Conservation (phyloP, 225 moss, liverwort and hornwort species). For the Pseudisothecium myosuroides region DNA sequence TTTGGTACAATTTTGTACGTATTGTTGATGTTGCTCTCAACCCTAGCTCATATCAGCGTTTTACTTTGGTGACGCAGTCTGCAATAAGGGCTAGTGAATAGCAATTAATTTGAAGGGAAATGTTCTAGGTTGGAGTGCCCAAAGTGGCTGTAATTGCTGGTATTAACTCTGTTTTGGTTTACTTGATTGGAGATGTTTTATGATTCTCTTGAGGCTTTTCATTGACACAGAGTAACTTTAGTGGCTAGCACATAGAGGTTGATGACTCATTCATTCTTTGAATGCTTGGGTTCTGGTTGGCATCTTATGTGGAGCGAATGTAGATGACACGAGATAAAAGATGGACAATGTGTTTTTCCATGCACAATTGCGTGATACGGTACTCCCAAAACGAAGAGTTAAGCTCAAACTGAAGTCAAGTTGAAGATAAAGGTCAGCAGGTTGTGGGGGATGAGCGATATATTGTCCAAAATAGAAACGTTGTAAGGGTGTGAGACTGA, state of each 20-base stretch:
- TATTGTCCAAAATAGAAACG: not conserved
- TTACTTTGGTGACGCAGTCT: not conserved
- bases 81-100: not conserved
- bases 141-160: not conserved
- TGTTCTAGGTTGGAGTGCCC: not conserved
- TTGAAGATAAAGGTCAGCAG: not conserved
- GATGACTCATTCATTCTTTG: not conserved
- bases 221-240: not conserved
- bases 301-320: not conserved
- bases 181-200: not conserved
- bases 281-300: not conserved
- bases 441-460: fast-evolving
- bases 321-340: not conserved
- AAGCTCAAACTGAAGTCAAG: not conserved
- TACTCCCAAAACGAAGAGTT: not conserved
- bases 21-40: not conserved
- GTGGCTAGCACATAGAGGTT: not conserved
- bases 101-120: not conserved
- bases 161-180: not conserved
- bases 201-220: not conserved
- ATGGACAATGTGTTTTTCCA: not conserved
- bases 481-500: not conserved
- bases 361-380: not conserved
- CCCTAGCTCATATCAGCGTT: not conserved
- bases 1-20: too few relatives aligned